Conservation (phyloP, 176 grass and related monocot species). For the Triticum dicoccoides region DNA sequence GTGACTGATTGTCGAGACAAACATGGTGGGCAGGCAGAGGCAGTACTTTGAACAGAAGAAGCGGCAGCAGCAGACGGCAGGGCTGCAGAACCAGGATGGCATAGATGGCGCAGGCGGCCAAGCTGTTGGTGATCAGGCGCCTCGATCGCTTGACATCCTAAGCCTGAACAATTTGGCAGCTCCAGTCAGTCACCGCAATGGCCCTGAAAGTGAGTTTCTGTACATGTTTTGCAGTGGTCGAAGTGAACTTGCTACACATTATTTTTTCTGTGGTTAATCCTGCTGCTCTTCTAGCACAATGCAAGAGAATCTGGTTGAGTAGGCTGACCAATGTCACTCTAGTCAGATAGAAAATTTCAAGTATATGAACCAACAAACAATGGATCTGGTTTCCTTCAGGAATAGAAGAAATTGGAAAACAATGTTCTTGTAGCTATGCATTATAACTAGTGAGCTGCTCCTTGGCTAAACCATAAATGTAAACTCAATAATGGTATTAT, state of each 20-base stretch:
- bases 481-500: not conserved
- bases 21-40: slow-evolving; percentile 65
- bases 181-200: slow-evolving; percentile 25
- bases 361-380: not conserved
- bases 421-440: not conserved
- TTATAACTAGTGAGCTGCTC: not conserved
- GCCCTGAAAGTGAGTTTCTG: slow-evolving; percentile 41
- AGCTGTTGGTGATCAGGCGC: slow-evolving; percentile 37
- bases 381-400: not conserved
- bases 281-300: slow-evolving; percentile 17
- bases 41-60: slow-evolving; percentile 97
- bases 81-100: slow-evolving; percentile 41
- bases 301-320: not conserved
- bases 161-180: slow-evolving; percentile 70
- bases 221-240: slow-evolving; percentile 1
- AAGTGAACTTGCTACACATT: not conserved
- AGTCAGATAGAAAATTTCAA: not conserved
- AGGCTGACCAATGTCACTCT: not conserved
- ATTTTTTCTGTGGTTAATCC: slow-evolving; percentile 19
- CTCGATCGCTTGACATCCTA: slow-evolving; percentile 75
- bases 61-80: slow-evolving; percentile 54
- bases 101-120: slow-evolving; percentile 3
- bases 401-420: not conserved
- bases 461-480: not conserved
- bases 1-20: not conserved